Base-by-base conservation (phyloP, 2,329 filamentous ascomycete species). In the Penicillium sp. region DNA sequence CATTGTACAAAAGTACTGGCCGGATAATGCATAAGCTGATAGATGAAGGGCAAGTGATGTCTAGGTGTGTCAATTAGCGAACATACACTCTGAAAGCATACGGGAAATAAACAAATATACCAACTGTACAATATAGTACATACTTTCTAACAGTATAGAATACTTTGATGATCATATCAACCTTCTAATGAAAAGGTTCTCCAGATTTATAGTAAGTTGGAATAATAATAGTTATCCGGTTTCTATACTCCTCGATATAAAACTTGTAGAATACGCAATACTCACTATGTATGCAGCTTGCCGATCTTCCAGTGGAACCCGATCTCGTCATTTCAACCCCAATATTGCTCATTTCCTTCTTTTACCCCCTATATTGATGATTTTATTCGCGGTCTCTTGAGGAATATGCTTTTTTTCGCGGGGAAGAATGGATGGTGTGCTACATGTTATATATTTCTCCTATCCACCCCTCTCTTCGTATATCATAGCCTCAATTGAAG, bases 1-100 rank as follows among this genome's bases (percentile, higher is more conserved):
- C 19, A 67, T 77, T 19, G 59, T 76, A 31, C 68, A 72, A 60
- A 75, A 75, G 57, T 75, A 77, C 59, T 77, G 71, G 71, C 71
- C 71, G 17, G 65, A 67, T 43, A 62, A 54, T 13, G 49, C 43
- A 23, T 65, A 45, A 63, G n/a, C 40, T 13, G 25, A 47, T 4
- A 19, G 15, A 42, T 21, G 29, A 46, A 33, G n/a, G 43, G 46
- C 19, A 49, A 56, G 47, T 19, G 6, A 50, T 27, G 29, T 2
- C 12, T 15, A 40, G 19, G 4, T 12, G 37, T 17, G 12, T 42
- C 19, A 17, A 43, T 40, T 46, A 52, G 19, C 41, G 54, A 31
- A 29, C 19, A 53, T 45, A 50, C 19, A 50, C 13, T 43, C 3
- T 12, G 29, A 19, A 8, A 38, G 17, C 21, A n/a, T n/a, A 19